These are phyloP conservation scores for Phialophora expanda DNA, from an alignment of 2,329 filamentous ascomycete species.

Conservation along the genomic window DNA sequence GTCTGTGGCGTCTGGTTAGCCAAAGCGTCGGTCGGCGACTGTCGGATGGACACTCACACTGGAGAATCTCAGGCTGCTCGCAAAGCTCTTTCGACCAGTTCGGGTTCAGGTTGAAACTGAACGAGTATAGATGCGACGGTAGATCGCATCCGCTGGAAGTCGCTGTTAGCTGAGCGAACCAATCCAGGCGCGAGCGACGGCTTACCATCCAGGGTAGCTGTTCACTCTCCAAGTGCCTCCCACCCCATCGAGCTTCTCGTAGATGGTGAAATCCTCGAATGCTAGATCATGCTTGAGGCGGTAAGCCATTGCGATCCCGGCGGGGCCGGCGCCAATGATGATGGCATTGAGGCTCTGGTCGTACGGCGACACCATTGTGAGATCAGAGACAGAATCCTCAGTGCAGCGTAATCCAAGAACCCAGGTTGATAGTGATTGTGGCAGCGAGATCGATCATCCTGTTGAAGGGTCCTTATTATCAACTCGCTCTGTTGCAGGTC, in stretches of 20 bases:
- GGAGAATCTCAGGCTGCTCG: conserved; percentile 55
- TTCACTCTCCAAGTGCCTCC: conserved; percentile 21
- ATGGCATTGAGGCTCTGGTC: conserved; percentile 3
- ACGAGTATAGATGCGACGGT: conserved; percentile 61
- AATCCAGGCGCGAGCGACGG: no score
- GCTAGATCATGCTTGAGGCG: conserved; percentile 16
- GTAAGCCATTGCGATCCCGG: conserved; percentile 19
- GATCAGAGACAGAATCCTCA: no score
- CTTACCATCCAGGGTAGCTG: conserved; percentile 17
- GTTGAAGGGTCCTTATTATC: no score
- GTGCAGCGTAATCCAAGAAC: no score
- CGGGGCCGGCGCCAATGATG: conserved; percentile 20
- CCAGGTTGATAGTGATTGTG: no score
- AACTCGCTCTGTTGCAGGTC: no score
- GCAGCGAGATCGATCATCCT: no score
- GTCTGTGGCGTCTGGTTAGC: conserved; percentile 38
- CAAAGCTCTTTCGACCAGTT: conserved; percentile 58
- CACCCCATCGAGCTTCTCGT: conserved; percentile 14
- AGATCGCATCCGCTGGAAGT: conserved; percentile 26
- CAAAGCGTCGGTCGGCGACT: no score
- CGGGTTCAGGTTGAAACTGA: conserved; percentile 60
- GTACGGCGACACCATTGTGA: conserved; percentile 1
- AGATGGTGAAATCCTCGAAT: conserved; percentile 21
- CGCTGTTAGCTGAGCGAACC: no score
- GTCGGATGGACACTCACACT: conserved; percentile 40